These are phyloP conservation scores for Talaromyces sp. DNA, from an alignment of 2,329 filamentous ascomycete genomes.

Conservation along the genomic window DNA sequence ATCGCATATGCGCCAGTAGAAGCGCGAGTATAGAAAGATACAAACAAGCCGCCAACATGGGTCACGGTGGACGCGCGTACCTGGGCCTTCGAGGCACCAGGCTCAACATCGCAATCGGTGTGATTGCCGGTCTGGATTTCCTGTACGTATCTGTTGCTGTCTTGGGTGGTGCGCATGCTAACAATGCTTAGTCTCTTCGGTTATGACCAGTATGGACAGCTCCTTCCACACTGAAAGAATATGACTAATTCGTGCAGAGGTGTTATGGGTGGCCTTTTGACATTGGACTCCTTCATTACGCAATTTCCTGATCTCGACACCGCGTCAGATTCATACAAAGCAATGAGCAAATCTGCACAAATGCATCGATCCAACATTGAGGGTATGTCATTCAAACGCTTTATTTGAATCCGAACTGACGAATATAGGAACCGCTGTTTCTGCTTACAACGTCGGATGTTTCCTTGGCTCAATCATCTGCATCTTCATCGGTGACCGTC, in stretches of 20 bases:
- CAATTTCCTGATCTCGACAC: conserved; percentile 58
- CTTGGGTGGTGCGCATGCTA: neutral
- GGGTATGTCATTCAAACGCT: conserved; percentile 26
- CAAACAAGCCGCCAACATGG: conserved; percentile 27
- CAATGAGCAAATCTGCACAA: conserved; percentile 22
- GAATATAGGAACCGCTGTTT: conserved; percentile 39
- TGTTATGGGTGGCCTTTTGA: conserved; percentile 73
- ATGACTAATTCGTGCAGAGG: conserved; percentile 42
- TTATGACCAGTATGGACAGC: conserved; percentile 58
- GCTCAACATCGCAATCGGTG: conserved; percentile 67
- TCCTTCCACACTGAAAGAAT: neutral
- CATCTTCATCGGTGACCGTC: conserved; percentile 52
- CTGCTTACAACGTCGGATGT: conserved; percentile 51
- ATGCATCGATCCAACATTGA: conserved; percentile 38
- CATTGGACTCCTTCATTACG: conserved; percentile 60
- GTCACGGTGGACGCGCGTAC: conserved; percentile 45
- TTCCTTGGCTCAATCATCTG: conserved; percentile 52
- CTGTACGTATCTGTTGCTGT: conserved; percentile 43
- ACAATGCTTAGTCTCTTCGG: conserved; percentile 48
- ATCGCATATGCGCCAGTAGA: conserved; percentile 9
- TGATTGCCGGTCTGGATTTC: conserved; percentile 72
- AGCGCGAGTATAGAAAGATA: conserved; percentile 2
- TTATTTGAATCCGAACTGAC: neutral
- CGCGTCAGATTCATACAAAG: conserved; percentile 31
- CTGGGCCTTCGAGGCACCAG: conserved; percentile 65